Conservation (phyloP, 2,329 filamentous ascomycete genomes). For the Eutypa lata region DNA sequence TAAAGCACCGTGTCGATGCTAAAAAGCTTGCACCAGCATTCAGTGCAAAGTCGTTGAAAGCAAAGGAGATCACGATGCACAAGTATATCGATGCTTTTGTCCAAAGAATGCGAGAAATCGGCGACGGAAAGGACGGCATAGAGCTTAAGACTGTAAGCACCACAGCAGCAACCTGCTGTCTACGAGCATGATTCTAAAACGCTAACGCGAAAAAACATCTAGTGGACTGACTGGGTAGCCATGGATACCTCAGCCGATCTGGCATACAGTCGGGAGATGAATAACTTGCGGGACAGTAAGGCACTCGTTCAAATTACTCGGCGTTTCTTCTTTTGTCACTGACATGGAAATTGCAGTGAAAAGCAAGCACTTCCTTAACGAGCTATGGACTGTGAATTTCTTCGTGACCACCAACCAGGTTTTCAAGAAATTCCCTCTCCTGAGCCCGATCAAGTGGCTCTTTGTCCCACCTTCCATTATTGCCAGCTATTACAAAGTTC, state of each 20-base stretch:
- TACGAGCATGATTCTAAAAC: not conserved
- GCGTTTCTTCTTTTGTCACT: not conserved
- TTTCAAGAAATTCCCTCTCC: conserved; percentile 12
- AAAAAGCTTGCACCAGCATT: conserved; percentile 8
- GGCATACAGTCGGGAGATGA: conserved; percentile 14
- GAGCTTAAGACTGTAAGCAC: conserved; percentile 5
- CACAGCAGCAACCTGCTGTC: not conserved
- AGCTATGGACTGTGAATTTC: conserved; percentile 7
- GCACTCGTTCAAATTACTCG: not conserved
- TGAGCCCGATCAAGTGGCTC: conserved; percentile 12
- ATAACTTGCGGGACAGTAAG: conserved; percentile 18
- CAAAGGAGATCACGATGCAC: conserved; percentile 5
- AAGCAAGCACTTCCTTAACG: conserved; percentile 4
- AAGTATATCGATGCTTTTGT: conserved; percentile 8
- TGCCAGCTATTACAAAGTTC: conserved; percentile 2
- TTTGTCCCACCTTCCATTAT: conserved; percentile 13
- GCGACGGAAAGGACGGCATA: conserved; percentile 4
- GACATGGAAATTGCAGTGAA: conserved; percentile 5
- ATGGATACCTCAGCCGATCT: conserved; percentile 20
- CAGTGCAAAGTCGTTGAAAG: conserved; percentile 5
- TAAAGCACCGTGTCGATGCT: conserved; percentile 5
- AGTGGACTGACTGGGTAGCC: conserved; percentile 20
- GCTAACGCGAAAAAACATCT: no score
- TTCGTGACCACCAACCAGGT: conserved; percentile 10
- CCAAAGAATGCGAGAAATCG: conserved; percentile 5